Conservation (phyloP, 805 yeast genomes). For the Debaryomyces castellii region DNA sequence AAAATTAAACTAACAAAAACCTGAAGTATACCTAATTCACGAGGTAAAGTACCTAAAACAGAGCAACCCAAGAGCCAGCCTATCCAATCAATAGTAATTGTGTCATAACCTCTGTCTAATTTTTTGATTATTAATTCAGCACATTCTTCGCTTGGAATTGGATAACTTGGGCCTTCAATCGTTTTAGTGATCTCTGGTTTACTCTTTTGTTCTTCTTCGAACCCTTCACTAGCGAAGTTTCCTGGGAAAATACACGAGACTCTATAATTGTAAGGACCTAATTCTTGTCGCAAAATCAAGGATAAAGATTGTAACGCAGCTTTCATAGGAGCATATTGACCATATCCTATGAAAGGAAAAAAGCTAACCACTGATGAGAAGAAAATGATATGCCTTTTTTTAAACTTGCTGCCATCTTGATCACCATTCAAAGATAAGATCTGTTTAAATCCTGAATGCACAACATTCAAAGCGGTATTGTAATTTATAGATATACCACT, state of each 20-base stretch:
- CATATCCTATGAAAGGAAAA: conserved; percentile 88
- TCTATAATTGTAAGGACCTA: conserved; percentile 61
- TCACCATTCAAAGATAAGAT: conserved; percentile 16
- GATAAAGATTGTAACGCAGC: conserved; percentile 78
- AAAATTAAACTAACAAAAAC: conserved; percentile 34
- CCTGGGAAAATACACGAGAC: conserved; percentile 85
- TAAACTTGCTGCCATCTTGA: conserved; percentile 8
- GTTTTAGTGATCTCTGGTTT: conserved; percentile 80
- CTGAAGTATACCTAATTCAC: conserved; percentile 54
- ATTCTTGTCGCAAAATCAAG: conserved; percentile 79
- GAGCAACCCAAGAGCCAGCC: conserved; percentile 78
- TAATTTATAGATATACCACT: conserved; percentile 70
- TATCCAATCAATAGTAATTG: conserved; percentile 76
- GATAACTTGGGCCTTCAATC: conserved; percentile 82
- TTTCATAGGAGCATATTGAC: conserved; percentile 87
- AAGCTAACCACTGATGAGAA: conserved; percentile 77
- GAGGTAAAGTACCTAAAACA: conserved; percentile 68
- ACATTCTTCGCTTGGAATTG: conserved; percentile 68
- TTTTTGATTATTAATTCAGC: conserved; percentile 57
- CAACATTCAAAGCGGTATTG: conserved; percentile 64
- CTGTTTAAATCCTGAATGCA: conserved; percentile 61
- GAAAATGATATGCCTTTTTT: conserved; percentile 57
- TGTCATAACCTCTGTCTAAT: conserved; percentile 65
- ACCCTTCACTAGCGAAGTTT: conserved; percentile 88
- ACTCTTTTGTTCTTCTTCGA: conserved; percentile 69